phyloP scores from a whole-genome alignment of 805 yeast genomes.

The Kodamaea hsintzibuensis region DNA sequence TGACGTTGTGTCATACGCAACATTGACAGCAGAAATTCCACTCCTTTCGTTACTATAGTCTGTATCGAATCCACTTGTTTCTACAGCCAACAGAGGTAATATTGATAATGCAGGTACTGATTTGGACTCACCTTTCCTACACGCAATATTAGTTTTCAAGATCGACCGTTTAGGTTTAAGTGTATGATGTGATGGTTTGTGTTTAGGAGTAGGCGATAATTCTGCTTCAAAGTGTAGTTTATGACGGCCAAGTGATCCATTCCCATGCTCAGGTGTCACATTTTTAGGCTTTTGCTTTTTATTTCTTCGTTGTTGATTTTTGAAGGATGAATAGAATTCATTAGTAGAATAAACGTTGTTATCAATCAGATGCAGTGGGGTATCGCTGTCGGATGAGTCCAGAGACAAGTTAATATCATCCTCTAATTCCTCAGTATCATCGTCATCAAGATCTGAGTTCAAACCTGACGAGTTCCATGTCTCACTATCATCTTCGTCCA shows the following conservation, averaged over 20 bases:
- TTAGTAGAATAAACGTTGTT: conserved; percentile 17
- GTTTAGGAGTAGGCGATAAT: conserved; percentile 39
- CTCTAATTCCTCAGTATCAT: background rate
- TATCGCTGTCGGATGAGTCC: conserved; percentile 12
- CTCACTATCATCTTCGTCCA: conserved; percentile 18
- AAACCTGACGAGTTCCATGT: conserved; percentile 28
- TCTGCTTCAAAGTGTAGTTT: conserved; percentile 9
- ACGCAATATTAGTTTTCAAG: conserved; percentile 23
- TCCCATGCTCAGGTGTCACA: background rate
- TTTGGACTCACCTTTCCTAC: background rate
- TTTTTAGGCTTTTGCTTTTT: conserved; percentile 10
- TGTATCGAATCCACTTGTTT: background rate
- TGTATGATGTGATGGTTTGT: conserved; percentile 43
- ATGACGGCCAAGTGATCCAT: background rate
- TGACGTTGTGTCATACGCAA: conserved; percentile 12
- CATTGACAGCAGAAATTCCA: conserved; percentile 14
- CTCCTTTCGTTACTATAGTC: conserved; percentile 12
- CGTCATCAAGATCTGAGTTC: conserved; percentile 20
- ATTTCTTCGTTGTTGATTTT: conserved; percentile 15
- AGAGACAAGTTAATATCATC: conserved; percentile 1
- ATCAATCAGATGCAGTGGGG: background rate
- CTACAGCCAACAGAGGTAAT: background rate
- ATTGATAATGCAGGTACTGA: background rate
- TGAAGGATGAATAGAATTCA: conserved; percentile 20
- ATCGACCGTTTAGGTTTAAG: conserved; percentile 44